Evolutionary conservation across 148 eudicot genomes (phyloP).

Genomic region (Rhododendron ferrugineum): DNA sequence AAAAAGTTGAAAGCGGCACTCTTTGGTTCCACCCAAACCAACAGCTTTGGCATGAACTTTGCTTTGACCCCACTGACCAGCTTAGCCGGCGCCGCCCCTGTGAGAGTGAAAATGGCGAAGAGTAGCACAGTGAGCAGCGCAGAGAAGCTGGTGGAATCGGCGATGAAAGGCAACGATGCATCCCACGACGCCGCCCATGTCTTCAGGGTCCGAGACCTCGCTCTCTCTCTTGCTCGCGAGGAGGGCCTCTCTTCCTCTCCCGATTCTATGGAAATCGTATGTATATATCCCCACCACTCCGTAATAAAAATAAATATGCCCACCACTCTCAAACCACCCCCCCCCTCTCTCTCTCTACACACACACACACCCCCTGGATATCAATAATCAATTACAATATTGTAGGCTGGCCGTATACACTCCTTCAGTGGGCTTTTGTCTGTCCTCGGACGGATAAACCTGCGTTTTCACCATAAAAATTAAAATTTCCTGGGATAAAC

Average conservation of each 20-base stretch:
- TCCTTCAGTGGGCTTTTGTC: too few species aligned
- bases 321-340: background rate
- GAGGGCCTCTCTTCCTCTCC: slow-evolving; percentile 60
- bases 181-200: slow-evolving; percentile 91
- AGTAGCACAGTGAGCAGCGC: slow-evolving; percentile 43
- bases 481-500: too few species aligned
- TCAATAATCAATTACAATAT: background rate
- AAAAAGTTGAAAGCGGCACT: too few species aligned
- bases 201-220: slow-evolving; percentile 75
- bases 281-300: background rate
- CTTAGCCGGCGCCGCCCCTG: background rate
- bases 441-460: too few species aligned
- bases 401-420: background rate
- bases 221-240: slow-evolving; percentile 74
- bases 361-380: too few species aligned
- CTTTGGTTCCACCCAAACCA: too few species aligned
- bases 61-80: too few species aligned
- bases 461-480: too few species aligned
- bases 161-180: slow-evolving; percentile 74
- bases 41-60: too few species aligned
- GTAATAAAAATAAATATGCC: too few species aligned
- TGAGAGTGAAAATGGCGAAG: slow-evolving; percentile 18
- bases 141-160: slow-evolving; percentile 52
- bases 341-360: background rate
- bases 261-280: slow-evolving; percentile 59